These are phyloP conservation scores for Ceratocystis huliohia DNA, from an alignment of 2,329 filamentous ascomycete species.

Conservation along the genomic window DNA sequence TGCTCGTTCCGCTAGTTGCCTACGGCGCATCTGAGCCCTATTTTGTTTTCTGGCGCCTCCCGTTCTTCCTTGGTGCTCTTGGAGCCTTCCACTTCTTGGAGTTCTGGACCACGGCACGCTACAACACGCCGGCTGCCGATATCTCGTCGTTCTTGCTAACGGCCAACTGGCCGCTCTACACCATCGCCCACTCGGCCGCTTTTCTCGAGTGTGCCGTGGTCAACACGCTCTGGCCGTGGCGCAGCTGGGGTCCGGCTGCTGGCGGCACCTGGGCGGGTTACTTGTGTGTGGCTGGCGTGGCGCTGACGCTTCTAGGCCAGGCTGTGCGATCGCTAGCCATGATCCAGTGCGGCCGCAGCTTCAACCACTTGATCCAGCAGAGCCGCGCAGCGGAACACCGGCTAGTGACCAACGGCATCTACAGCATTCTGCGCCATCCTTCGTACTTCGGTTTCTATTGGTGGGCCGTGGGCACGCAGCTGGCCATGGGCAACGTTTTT, in stretches of 20 bases:
- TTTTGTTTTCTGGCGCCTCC: conserved; percentile 43
- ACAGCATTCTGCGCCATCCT: conserved; percentile 65
- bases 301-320: conserved; percentile 59
- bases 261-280: not conserved
- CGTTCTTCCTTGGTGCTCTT: conserved; percentile 56
- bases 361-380: conserved; percentile 77
- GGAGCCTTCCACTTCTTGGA: conserved; percentile 89
- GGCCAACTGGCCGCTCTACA: conserved; percentile 74
- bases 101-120: conserved; percentile 76
- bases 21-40: conserved; percentile 25
- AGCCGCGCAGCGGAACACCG: conserved; percentile 55
- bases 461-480: conserved; percentile 91
- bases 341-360: conserved; percentile 76
- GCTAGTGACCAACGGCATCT: conserved; percentile 75
- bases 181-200: conserved; percentile 65
- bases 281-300: conserved; percentile 38
- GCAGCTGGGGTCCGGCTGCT: conserved; percentile 36
- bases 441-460: conserved; percentile 98
- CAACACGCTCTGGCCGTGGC: conserved; percentile 40
- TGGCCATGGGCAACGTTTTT: conserved; percentile 72
- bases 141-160: conserved; percentile 70
- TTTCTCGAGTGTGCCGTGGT: conserved; percentile 58
- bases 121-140: conserved; percentile 63
- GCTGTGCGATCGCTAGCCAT: conserved; percentile 68
- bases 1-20: conserved; percentile 24